Conservation (phyloP, 2,329 filamentous ascomycete species). For the Cordyceps fumosorosea region DNA sequence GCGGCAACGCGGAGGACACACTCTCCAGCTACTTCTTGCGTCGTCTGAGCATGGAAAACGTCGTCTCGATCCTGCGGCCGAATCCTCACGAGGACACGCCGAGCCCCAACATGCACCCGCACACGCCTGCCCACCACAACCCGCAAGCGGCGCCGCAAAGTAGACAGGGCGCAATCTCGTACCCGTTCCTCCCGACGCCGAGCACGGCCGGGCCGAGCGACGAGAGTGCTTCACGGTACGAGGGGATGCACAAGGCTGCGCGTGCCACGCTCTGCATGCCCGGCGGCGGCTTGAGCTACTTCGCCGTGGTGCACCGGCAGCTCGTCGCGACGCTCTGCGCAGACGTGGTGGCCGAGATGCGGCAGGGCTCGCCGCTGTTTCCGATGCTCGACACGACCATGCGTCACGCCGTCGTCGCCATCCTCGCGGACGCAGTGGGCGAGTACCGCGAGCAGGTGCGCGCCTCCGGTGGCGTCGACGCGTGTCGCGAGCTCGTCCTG, state of each 20-base stretch:
- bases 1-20: too few relatives aligned
- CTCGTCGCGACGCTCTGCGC: conserved; percentile 8
- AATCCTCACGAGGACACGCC: not conserved
- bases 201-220: not conserved
- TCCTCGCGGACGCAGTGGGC: not conserved
- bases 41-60: not conserved
- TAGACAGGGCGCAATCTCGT: too few relatives aligned
- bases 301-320: conserved; percentile 11
- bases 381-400: conserved; percentile 12
- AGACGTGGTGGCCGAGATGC: conserved; percentile 12
- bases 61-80: not conserved
- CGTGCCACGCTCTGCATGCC: not conserved
- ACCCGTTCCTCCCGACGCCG: not conserved
- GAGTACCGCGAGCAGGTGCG: not conserved
- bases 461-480: not conserved
- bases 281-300: conserved; percentile 12
- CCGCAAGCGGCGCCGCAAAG: not conserved
- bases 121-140: not conserved
- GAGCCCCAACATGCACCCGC: too few relatives aligned
- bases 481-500: not conserved
- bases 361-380: conserved; percentile 14
- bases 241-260: not conserved
- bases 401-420: not conserved
- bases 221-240: too few relatives aligned
- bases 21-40: not conserved